Conservation (phyloP, 2,329 filamentous ascomycete genomes). For the Calonectria montana region DNA sequence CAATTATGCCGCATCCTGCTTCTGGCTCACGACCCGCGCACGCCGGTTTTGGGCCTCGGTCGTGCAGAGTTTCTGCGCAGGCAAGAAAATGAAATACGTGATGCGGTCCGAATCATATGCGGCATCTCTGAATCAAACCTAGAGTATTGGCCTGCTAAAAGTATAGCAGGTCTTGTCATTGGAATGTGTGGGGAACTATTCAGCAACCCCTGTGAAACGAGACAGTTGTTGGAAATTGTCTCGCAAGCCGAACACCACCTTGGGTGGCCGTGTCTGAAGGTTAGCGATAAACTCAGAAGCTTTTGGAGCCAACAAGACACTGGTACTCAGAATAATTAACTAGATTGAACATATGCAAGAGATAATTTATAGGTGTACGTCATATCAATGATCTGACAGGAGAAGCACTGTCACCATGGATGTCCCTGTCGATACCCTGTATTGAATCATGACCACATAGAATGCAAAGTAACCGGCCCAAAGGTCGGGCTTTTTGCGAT, state of each 20-base stretch:
- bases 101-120: slow-evolving; percentile 1
- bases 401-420: background rate
- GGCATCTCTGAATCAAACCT: background rate
- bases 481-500: background rate
- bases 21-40: slow-evolving; percentile 1
- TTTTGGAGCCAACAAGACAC: background rate
- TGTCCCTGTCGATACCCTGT: background rate
- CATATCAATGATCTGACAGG: background rate
- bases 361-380: background rate
- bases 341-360: background rate
- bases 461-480: background rate
- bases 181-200: slow-evolving; percentile 9
- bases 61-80: background rate
- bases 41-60: background rate
- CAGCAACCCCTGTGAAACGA: background rate
- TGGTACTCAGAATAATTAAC: background rate
- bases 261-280: slow-evolving; percentile 8
- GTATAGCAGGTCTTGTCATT: background rate
- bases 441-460: background rate
- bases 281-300: background rate
- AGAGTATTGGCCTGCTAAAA: background rate
- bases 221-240: background rate
- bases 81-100: background rate
- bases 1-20: background rate
- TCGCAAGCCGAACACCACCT: slow-evolving; percentile 4